Percentiles rank a stretch among this genome's conserved stretches.
Conservation (phyloP, 2,329 filamentous ascomycete genomes). For the Pseudogymnoascus sp. region DNA sequence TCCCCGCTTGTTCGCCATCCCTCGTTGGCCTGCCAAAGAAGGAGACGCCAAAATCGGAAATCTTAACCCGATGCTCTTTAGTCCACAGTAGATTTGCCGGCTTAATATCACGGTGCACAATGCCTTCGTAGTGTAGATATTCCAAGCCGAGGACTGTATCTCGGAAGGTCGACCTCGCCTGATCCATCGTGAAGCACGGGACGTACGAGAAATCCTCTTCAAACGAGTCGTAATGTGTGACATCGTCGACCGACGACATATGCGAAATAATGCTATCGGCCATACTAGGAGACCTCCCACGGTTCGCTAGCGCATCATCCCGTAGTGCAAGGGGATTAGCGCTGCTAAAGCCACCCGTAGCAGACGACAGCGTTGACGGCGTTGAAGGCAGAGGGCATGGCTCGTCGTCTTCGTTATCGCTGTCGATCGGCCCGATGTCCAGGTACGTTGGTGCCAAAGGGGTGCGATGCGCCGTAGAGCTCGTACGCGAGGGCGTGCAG, state of each 20-base stretch:
- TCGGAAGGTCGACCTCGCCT: constrained; percentile 76
- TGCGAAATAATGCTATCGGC: constrained; percentile 67
- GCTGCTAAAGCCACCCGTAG: constrained; percentile 63
- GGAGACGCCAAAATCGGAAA: constrained; percentile 96
- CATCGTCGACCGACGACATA: constrained; percentile 58
- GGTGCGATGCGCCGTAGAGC: constrained; percentile 26
- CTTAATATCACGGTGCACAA: constrained; percentile 79
- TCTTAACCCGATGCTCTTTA: constrained; percentile 79
- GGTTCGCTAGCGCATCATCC: constrained; percentile 46
- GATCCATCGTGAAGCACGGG: constrained; percentile 79
- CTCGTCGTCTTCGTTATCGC: constrained; percentile 44
- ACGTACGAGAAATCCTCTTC: constrained; percentile 90
- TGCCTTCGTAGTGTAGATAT: constrained; percentile 82
- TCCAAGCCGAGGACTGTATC: constrained; percentile 90
- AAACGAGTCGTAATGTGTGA: constrained; percentile 54
- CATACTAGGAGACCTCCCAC: constrained; percentile 69
- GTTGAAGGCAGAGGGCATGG: constrained; percentile 46
- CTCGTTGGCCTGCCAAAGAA: constrained; percentile 86
- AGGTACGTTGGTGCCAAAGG: constrained; percentile 25
- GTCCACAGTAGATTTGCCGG: constrained; percentile 88
- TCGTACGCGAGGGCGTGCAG: constrained; percentile 22
- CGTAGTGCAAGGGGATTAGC: constrained; percentile 34
- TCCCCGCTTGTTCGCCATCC: constrained; percentile 71
- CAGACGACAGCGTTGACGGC: constrained; percentile 35
- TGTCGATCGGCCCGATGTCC: constrained; percentile 29